phyloP scores from a whole-genome alignment of 1,139 yeast species.

The Saccharomyces hybrid region DNA sequence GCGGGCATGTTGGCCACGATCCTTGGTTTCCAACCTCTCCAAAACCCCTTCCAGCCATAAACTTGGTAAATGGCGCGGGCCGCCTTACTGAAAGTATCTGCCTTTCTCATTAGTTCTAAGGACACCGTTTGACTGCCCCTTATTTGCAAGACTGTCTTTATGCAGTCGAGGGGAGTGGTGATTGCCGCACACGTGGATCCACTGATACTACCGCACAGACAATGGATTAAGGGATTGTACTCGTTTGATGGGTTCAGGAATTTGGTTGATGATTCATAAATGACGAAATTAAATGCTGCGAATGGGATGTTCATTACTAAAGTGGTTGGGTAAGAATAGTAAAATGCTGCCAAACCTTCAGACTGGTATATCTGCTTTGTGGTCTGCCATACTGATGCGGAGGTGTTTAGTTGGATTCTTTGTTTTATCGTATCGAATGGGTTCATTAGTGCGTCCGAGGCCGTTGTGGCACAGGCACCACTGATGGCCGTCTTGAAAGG shows the following conservation, averaged over 20 bases:
- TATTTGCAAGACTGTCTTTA: constrained; percentile 77
- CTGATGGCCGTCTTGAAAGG: constrained; percentile 82
- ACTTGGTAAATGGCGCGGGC: constrained; percentile 56
- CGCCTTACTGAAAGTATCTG: constrained; percentile 66
- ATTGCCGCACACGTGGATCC: constrained; percentile 97
- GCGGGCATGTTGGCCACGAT: constrained; percentile 92
- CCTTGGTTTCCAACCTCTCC: constrained; percentile 83
- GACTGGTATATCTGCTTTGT: constrained; percentile 46
- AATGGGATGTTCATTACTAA: constrained; percentile 88
- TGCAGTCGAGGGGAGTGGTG: constrained; percentile 90
- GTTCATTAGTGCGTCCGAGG: constrained; percentile 92
- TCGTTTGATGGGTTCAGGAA: constrained; percentile 65
- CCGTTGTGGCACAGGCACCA: constrained; percentile 86
- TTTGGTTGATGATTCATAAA: constrained; percentile 77
- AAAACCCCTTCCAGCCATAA: constrained; percentile 64
- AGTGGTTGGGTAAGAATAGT: constrained; percentile 91
- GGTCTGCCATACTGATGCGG: constrained; percentile 32
- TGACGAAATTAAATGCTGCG: constrained; percentile 88
- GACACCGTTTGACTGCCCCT: constrained; percentile 34
- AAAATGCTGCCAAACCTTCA: constrained; percentile 81
- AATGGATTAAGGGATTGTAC: constrained; percentile 86
- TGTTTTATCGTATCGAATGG: constrained; percentile 95
- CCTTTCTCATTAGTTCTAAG: constrained; percentile 44
- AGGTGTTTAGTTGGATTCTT: constrained; percentile 53
- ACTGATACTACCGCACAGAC: constrained; percentile 88